Conservation (phyloP, 176 grass and related monocot species). For the Zea mays region Zm-B73-REFERENCE-NAM-5.0 NC_050098.1:111446501-111447000, state of each 20-base stretch:
- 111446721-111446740: conserved; percentile 35
- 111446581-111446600: not conserved
- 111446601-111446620: conserved; percentile 9
- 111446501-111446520: conserved; percentile 2
- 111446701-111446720: conserved; percentile 2
- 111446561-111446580: not conserved
- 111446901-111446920: too few species aligned
- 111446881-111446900: too few species aligned
- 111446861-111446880: not conserved
- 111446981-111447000: conserved; percentile 91
- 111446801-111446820: conserved; percentile 32
- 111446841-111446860: not conserved
- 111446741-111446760: conserved; percentile 25
- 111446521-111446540: conserved; percentile 1
- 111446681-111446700: not conserved
- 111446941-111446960: too few species aligned
- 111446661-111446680: not conserved
- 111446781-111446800: conserved; percentile 5
- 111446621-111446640: conserved; percentile 17
- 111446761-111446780: conserved; percentile 15
- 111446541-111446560: not conserved
- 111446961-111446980: conserved; percentile 55
- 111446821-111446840: not conserved
- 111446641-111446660: not conserved
- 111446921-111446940: too few species aligned